Conservation (phyloP, 495 filamentous ascomycete genomes). For the Podospora appendiculata region DNA sequence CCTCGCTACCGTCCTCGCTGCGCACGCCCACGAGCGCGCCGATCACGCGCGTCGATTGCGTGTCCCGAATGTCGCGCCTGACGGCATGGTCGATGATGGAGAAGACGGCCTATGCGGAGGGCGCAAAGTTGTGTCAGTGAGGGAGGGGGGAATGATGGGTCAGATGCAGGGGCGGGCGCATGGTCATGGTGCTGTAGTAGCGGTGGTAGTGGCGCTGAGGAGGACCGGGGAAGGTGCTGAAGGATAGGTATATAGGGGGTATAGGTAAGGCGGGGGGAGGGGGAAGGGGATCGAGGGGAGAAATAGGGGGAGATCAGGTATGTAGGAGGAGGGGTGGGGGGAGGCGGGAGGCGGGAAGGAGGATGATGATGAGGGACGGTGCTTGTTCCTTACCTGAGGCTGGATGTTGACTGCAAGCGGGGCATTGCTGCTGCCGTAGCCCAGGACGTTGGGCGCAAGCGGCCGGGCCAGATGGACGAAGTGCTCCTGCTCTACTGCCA, state of each 20-base stretch:
- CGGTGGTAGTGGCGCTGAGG: too few relatives aligned
- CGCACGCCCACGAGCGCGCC: constrained; percentile 88
- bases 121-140: background rate
- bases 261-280: background rate
- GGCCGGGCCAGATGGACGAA: constrained; percentile 94
- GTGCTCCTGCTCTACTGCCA: constrained; percentile 69
- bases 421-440: constrained; percentile 72
- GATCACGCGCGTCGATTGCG: constrained; percentile 89
- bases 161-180: background rate
- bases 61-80: constrained; percentile 79
- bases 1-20: constrained; percentile 92
- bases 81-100: constrained; percentile 95
- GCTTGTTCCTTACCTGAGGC: constrained; percentile 63
- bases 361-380: constrained; percentile 1
- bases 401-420: constrained; percentile 91
- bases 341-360: too few relatives aligned
- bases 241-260: constrained; percentile 45
- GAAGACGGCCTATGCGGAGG: constrained; percentile 71
- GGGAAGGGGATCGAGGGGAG: background rate
- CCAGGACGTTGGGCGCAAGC: constrained; percentile 69
- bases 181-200: background rate
- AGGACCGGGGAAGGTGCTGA: constrained; percentile 24
- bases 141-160: background rate
- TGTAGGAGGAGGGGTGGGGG: constrained; percentile 5
- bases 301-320: background rate